Evolutionary conservation across 257 asterid genomes (phyloP).

Genomic region (Jacaranda copaia): DNA sequence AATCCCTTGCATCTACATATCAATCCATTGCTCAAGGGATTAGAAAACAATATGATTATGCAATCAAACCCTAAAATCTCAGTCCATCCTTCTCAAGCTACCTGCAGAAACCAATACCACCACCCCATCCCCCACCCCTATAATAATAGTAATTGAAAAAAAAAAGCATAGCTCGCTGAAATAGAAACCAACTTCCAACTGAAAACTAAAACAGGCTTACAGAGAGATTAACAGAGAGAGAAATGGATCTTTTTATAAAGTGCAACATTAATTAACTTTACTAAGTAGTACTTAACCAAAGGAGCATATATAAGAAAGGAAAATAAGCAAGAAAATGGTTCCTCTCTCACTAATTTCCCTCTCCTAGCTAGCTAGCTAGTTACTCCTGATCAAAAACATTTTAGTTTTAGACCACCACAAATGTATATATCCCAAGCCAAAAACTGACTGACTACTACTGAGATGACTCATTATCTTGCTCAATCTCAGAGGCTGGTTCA

Average conservation of each 20-base stretch:
- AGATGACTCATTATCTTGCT: conserved; percentile 48
- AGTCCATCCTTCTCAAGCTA: background rate
- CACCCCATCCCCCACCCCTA: too few species aligned
- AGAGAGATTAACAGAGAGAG: background rate
- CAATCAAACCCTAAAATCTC: conserved; percentile 14
- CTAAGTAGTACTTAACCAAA: background rate
- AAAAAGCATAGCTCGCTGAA: too few species aligned
- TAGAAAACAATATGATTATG: background rate
- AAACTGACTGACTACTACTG: background rate
- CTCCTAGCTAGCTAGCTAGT: too few species aligned
- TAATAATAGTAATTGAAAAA: too few species aligned
- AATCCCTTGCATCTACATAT: background rate
- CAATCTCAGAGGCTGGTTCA: conserved; percentile 56
- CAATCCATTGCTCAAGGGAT: background rate
- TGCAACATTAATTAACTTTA: background rate
- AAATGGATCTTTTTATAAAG: background rate
- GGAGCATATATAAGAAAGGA: background rate
- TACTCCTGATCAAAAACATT: background rate
- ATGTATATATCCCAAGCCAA: background rate
- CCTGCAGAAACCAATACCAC: background rate
- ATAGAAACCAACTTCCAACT: too few species aligned
- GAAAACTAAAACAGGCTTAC: background rate
- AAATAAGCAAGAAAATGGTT: background rate
- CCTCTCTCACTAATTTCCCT: background rate
- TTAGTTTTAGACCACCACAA: background rate